A percentile compares a stretch with the other conserved stretches of the same genome.
These are phyloP conservation scores for Ogataea chonburiensis DNA, from an alignment of 805 yeast species.

Conservation along the genomic window DNA sequence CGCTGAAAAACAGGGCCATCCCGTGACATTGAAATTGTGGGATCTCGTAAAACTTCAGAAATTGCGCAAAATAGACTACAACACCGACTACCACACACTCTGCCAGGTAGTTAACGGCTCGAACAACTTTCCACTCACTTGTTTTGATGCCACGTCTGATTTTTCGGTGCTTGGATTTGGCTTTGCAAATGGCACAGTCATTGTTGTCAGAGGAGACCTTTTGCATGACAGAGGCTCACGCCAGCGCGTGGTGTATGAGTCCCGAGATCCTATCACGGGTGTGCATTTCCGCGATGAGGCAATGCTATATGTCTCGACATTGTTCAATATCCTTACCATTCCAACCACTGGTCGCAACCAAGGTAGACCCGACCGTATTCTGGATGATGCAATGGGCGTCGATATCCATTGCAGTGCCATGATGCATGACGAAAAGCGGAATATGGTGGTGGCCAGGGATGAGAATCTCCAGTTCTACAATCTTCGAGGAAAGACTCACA, in stretches of 20 bases:
- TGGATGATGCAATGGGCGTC: conserved; percentile 48
- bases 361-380: conserved; percentile 52
- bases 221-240: conserved; percentile 86
- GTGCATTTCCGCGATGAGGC: conserved; percentile 57
- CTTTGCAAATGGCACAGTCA: conserved; percentile 78
- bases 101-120: conserved; percentile 67
- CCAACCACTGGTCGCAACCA: conserved; percentile 77
- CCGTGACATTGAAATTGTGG: conserved; percentile 72
- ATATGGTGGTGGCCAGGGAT: conserved; percentile 61
- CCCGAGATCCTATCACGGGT: conserved; percentile 78
- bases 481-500: conserved; percentile 49
- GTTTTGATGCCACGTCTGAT: conserved; percentile 52
- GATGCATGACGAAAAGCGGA: conserved; percentile 23
- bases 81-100: conserved; percentile 51
- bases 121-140: conserved; percentile 76
- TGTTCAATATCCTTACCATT: conserved; percentile 67
- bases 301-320: conserved; percentile 68
- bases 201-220: conserved; percentile 83
- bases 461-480: conserved; percentile 66
- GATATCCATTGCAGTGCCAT: conserved; percentile 49
- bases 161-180: conserved; percentile 73
- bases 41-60: conserved; percentile 51
- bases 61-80: conserved; percentile 32
- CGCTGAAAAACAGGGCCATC: conserved; percentile 72
- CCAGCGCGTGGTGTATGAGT: conserved; percentile 75